phyloP scores from a whole-genome alignment of 1,284 basidiomycete species.

The Melampsora abietis-canadensis region DNA sequence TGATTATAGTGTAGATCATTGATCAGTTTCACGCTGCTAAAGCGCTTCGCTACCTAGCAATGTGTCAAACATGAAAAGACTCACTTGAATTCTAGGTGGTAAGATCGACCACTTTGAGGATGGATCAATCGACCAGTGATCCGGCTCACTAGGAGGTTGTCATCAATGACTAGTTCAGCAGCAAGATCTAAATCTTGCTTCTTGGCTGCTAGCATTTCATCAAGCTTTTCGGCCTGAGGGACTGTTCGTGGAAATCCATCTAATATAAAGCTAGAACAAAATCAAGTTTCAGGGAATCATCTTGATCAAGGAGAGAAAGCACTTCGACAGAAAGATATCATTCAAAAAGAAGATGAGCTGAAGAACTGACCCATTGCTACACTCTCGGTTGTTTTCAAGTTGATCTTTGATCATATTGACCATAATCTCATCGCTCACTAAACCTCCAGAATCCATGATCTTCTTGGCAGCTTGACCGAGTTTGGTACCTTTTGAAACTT shows the following conservation, averaged over 20 bases:
- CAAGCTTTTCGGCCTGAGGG: constrained; percentile 94
- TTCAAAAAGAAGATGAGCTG: constrained; percentile 43
- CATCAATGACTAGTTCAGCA: constrained; percentile 86
- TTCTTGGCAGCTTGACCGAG: constrained; percentile 92
- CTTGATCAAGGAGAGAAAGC: background rate
- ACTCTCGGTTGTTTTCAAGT: constrained; percentile 84
- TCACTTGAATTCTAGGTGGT: constrained; percentile 92
- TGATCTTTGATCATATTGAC: constrained; percentile 96
- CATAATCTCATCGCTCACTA: constrained; percentile 95
- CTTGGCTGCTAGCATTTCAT: constrained; percentile 76
- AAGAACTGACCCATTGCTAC: constrained; percentile 80
- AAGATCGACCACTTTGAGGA: constrained; percentile 79
- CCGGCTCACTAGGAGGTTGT: constrained; percentile 90
- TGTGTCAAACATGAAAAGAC: constrained; percentile 52
- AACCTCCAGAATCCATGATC: constrained; percentile 91
- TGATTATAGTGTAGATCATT: background rate
- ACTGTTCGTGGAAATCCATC: constrained; percentile 98
- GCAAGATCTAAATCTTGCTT: constrained; percentile 82
- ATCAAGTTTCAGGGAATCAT: background rate
- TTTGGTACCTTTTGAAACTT: constrained; percentile 80
- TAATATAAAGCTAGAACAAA: constrained; percentile 78
- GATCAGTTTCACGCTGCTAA: background rate
- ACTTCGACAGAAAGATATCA: background rate
- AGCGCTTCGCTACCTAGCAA: background rate
- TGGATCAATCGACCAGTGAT: constrained; percentile 96